Conservation (phyloP, 164 flowering plant species). For the Protea cynaroides region DNA sequence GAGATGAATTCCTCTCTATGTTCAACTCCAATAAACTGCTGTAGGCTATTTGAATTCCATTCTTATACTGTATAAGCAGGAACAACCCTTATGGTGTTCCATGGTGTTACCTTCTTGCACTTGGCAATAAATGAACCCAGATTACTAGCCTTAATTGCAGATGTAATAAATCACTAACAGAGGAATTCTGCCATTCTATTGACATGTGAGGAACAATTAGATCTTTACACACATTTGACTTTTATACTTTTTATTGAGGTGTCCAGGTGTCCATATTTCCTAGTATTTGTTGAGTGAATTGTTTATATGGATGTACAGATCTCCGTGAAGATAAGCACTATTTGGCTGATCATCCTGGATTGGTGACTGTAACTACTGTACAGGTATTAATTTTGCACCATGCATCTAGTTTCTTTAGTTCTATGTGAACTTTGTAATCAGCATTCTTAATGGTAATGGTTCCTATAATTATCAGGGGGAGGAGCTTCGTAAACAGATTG, state of each 20-base stretch:
- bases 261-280: neutral
- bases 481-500: slow-evolving; percentile 95
- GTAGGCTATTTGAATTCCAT: neutral
- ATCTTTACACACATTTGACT: neutral
- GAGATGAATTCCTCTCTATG: neutral
- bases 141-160: neutral
- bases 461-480: slow-evolving; percentile 60
- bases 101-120: neutral
- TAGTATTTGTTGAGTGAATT: neutral
- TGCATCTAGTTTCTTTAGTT: neutral
- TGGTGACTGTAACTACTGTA: slow-evolving; percentile 80
- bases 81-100: neutral
- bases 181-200: neutral
- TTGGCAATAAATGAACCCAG: neutral
- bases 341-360: slow-evolving; percentile 91
- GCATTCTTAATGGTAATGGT: neutral
- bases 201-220: neutral
- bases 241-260: neutral
- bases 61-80: neutral
- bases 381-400: slow-evolving; percentile 43
- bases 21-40: neutral
- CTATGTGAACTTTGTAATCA: slow-evolving; percentile 3
- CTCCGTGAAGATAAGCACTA: slow-evolving; percentile 95
- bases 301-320: slow-evolving; percentile 35
- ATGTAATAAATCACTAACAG: neutral